These are phyloP conservation scores for Arthonia radiata DNA, from an alignment of 495 filamentous ascomycete species.

Conservation along the genomic window DNA sequence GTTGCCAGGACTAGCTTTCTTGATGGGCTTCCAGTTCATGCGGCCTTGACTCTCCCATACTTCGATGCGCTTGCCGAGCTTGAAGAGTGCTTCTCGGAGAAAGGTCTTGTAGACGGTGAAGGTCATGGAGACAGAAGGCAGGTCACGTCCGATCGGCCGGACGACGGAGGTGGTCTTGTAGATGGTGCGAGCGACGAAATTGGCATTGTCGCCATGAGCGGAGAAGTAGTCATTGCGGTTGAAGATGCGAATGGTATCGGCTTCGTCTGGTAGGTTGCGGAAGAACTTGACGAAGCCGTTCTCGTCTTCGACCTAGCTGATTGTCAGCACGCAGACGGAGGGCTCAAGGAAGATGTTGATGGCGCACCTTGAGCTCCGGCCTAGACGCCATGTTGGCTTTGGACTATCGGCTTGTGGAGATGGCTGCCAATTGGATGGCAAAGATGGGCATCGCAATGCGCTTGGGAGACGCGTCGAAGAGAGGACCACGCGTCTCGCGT, in stretches of 20 bases:
- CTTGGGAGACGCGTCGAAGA: too few species aligned
- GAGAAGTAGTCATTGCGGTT: constrained; percentile 91
- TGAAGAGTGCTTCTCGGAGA: constrained; percentile 78
- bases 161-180: constrained; percentile 96
- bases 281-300: constrained; percentile 88
- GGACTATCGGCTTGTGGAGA: too few species aligned
- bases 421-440: too few species aligned
- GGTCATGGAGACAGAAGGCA: constrained; percentile 84
- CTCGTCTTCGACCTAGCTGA: constrained; percentile 69
- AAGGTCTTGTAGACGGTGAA: constrained; percentile 88
- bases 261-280: constrained; percentile 43
- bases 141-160: constrained; percentile 58
- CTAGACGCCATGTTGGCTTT: constrained; percentile 70
- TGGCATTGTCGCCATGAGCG: constrained; percentile 74
- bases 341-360: constrained; percentile 1
- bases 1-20: constrained; percentile 87
- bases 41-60: constrained; percentile 55
- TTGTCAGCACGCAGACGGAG: constrained; percentile 1
- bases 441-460: too few species aligned
- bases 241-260: constrained; percentile 67
- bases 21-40: constrained; percentile 73
- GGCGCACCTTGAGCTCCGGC: constrained; percentile 65
- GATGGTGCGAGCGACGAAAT: constrained; percentile 79
- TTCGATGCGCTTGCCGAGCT: constrained; percentile 70
- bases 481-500: too few species aligned